These are phyloP conservation scores for Zalerion maritima DNA, from an alignment of 495 filamentous ascomycete species.

Conservation along the genomic window DNA sequence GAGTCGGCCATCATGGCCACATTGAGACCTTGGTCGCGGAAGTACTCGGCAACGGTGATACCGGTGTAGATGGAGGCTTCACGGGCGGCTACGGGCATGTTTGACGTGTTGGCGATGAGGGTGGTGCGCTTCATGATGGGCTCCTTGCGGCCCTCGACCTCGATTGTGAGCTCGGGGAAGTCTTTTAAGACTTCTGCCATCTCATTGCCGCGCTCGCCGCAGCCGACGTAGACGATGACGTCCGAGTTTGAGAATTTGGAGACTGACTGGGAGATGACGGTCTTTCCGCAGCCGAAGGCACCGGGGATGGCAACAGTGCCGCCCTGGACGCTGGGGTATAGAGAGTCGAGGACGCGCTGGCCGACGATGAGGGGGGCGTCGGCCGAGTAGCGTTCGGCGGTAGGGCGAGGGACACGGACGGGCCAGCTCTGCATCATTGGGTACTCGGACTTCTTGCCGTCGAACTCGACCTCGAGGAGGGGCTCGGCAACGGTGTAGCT, in stretches of 20 bases:
- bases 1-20: slow-evolving; percentile 99
- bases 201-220: slow-evolving; percentile 96
- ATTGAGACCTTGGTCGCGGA: slow-evolving; percentile 94
- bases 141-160: slow-evolving; percentile 81
- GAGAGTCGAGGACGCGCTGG: slow-evolving; percentile 87
- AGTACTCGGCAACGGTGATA: slow-evolving; percentile 96
- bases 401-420: slow-evolving; percentile 88
- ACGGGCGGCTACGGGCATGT: slow-evolving; percentile 98
- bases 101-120: slow-evolving; percentile 97
- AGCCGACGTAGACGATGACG: slow-evolving; percentile 96
- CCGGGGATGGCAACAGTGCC: slow-evolving; percentile 97
- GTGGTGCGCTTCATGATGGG: slow-evolving; percentile 99
- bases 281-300: slow-evolving; percentile 98
- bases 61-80: slow-evolving; percentile 99
- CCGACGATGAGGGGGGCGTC: slow-evolving; percentile 87
- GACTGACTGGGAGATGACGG: slow-evolving; percentile 93
- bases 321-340: slow-evolving; percentile 96
- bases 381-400: slow-evolving; percentile 77
- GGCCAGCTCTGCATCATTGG: slow-evolving; percentile 99
- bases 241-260: slow-evolving; percentile 99
- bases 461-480: slow-evolving; percentile 90
- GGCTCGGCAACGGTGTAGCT: slow-evolving; percentile 90
- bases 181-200: slow-evolving; percentile 99
- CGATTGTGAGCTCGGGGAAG: slow-evolving; percentile 91
- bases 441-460: slow-evolving; percentile 83